Base-by-base conservation (phyloP, 176 grass and related monocot genomes). In the Carex myosuroides region DNA sequence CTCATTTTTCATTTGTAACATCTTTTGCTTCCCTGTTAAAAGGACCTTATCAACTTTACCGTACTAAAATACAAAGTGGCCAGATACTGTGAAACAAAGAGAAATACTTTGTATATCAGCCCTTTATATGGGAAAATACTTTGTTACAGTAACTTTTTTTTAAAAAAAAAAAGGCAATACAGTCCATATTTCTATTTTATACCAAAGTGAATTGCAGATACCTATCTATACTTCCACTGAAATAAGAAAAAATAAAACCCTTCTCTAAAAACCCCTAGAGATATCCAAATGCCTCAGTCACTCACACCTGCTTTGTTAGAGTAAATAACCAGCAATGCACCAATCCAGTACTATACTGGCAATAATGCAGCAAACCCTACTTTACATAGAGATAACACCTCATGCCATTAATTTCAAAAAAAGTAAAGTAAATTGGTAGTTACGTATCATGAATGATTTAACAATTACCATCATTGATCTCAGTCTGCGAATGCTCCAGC, bases 1-100 rank as follows among this genome's bases (percentile, higher is more conserved):
- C 85, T 97, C 90, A 72, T 86, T 88, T 90, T 86, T 89, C 81
- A 97, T 83, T 62, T 73, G 80, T 87, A 89, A 78, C 22, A 92
- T 86, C 80, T 89, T 89, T 86, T 95, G 89, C 65, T 90, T 85
- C 32, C 89, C 95, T 94, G 82, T 69, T 64, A 70, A 48, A 87
- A 30, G 46, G 37, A 54, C 60, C 37, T 55, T 55, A 56, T 77
- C 24, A 77, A 56, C 73, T 77, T 56, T 6, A 53, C 71, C 22
- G 10, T 55, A 55, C n/a, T 22, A 73, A 39, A 67, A 68, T 37
- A 56, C 21, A 30, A 69, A 12, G 42, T 30, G 71, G 3, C 11
- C 16, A 46, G 17, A 76, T 76, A 76, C 55, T 76, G 46, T 54
- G 22, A 76, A 54, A 76, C 73, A 56, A 55, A 53, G 72, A 76